Evolutionary conservation across 1,284 basidiomycete genomes (phyloP).

Genomic region (Quambalaria eucalypti): DNA sequence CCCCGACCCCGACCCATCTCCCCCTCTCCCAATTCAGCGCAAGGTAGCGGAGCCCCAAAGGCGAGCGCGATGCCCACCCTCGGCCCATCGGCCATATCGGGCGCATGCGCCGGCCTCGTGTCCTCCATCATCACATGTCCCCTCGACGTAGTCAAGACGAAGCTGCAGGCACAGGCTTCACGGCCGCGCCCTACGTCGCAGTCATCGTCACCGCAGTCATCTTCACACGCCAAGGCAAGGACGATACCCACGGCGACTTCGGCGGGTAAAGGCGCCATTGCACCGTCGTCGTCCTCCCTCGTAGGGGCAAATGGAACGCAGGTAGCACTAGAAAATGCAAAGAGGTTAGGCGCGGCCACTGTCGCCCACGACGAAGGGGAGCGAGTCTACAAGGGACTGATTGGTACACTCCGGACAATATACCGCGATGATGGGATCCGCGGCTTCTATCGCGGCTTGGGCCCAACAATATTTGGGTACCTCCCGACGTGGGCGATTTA

Average conservation of each 20-base stretch:
- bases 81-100: constrained; percentile 43
- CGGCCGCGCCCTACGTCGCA: no score
- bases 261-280: background rate
- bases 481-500: constrained; percentile 46
- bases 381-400: constrained; percentile 1
- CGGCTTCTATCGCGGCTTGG: constrained; percentile 43
- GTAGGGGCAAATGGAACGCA: background rate
- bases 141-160: constrained; percentile 93
- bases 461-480: constrained; percentile 44
- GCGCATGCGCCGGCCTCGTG: constrained; percentile 65
- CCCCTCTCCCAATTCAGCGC: background rate
- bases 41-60: background rate
- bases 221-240: no score
- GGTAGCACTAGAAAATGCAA: background rate
- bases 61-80: constrained; percentile 1
- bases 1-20: background rate
- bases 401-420: constrained; percentile 21
- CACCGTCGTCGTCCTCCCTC: background rate
- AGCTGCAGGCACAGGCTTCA: constrained; percentile 72
- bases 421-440: constrained; percentile 37
- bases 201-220: background rate
- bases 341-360: background rate
- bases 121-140: constrained; percentile 92
- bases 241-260: background rate
- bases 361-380: background rate